phyloP scores from a whole-genome alignment of 352 stramenopile genomes.

The Phytopythium chamaehyphon region DNA sequence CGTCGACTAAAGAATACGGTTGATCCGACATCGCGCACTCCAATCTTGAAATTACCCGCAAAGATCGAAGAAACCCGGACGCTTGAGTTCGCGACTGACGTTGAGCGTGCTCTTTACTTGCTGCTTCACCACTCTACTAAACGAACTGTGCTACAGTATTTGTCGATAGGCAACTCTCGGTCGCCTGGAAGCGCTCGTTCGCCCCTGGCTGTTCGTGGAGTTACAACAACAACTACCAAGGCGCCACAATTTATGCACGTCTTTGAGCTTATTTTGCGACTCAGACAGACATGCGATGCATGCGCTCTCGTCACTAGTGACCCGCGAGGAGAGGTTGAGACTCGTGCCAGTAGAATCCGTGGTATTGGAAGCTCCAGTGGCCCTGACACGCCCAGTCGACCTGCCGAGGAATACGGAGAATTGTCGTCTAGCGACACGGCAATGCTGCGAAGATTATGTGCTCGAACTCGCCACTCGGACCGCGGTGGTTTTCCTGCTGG shows the following conservation, averaged over 20 bases:
- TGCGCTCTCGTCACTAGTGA: slow-evolving; percentile 57
- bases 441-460: slow-evolving; percentile 29
- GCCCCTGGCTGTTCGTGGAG: background rate
- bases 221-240: slow-evolving; percentile 11
- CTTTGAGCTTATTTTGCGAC: slow-evolving; percentile 84
- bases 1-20: slow-evolving; percentile 79
- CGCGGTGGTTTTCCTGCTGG: slow-evolving; percentile 1
- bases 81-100: slow-evolving; percentile 58
- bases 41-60: slow-evolving; percentile 50
- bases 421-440: slow-evolving; percentile 23
- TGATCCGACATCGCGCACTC: slow-evolving; percentile 35
- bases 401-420: slow-evolving; percentile 1
- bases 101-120: slow-evolving; percentile 75
- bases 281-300: slow-evolving; percentile 83
- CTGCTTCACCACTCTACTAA: slow-evolving; percentile 80
- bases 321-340: slow-evolving; percentile 35
- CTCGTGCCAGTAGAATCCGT: slow-evolving; percentile 12
- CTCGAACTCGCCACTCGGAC: background rate
- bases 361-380: slow-evolving; percentile 9
- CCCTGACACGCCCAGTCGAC: slow-evolving; percentile 2
- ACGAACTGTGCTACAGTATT: slow-evolving; percentile 71
- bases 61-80: slow-evolving; percentile 61
- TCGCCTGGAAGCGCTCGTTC: background rate
- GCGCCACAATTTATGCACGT: slow-evolving; percentile 77
- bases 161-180: slow-evolving; percentile 42